Conservation (phyloP, 2,329 filamentous ascomycete genomes). For the Chaetomium globosum region DNA sequence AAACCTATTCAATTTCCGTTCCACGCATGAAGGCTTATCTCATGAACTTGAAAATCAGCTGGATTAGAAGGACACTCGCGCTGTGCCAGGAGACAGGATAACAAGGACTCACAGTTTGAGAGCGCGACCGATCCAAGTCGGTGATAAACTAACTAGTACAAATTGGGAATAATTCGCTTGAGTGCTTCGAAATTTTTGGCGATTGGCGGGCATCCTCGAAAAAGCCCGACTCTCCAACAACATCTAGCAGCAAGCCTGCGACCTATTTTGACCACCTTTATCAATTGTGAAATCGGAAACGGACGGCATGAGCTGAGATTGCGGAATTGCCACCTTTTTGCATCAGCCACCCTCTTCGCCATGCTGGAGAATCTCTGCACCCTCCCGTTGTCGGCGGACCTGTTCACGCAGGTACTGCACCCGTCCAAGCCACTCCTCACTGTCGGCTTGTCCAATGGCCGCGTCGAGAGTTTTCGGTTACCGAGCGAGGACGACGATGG, state of each 20-base stretch:
- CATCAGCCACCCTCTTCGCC: conserved; percentile 3
- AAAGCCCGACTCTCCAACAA: neutral
- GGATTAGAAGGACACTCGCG: neutral
- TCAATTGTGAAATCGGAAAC: conserved; percentile 8
- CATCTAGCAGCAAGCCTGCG: neutral
- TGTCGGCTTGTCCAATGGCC: conserved; percentile 80
- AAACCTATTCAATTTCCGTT: neutral
- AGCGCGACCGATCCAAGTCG: neutral
- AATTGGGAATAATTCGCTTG: neutral
- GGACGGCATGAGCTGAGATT: conserved; percentile 19
- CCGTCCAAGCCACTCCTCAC: conserved; percentile 81
- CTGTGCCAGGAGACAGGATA: neutral
- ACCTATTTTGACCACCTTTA: neutral
- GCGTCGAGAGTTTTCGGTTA: conserved; percentile 81
- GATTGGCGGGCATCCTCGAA: conserved; percentile 17
- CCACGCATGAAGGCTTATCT: neutral
- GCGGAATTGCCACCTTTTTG: neutral
- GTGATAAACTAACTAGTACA: conserved; percentile 9
- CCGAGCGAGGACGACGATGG: conserved; percentile 58
- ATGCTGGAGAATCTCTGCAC: conserved; percentile 95
- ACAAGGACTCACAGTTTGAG: neutral
- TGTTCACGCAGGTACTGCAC: conserved; percentile 88
- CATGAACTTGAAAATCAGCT: neutral
- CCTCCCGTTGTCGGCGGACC: conserved; percentile 78
- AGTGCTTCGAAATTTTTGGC: conserved; percentile 22